Conservation (phyloP, 306 rosid species). For the Notholithocarpus densiflorus region DNA sequence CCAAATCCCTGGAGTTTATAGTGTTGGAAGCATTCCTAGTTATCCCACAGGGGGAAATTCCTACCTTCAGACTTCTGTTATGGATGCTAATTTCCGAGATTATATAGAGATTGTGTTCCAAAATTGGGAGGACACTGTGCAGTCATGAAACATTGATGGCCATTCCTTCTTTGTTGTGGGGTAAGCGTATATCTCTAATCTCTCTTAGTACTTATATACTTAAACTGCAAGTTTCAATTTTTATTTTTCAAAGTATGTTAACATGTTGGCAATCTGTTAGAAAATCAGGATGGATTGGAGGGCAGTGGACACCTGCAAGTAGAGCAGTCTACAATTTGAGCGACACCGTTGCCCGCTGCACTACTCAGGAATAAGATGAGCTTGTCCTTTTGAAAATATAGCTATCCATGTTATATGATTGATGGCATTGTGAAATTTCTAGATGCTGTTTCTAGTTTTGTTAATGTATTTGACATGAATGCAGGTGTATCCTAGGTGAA, state of each 20-base stretch:
- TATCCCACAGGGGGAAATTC: constrained; percentile 61
- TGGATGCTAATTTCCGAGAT: constrained; percentile 73
- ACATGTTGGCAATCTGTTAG: constrained; percentile 17
- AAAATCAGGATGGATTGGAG: constrained; percentile 74
- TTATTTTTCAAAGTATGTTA: neutral
- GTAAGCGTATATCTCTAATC: constrained; percentile 35
- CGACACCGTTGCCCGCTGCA: constrained; percentile 76
- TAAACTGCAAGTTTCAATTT: neutral
- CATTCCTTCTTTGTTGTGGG: constrained; percentile 87
- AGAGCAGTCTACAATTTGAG: constrained; percentile 76
- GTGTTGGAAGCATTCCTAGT: constrained; percentile 69
- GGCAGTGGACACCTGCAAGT: constrained; percentile 85
- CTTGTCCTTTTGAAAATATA: neutral
- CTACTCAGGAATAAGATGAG: constrained; percentile 53
- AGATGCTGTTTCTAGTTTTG: neutral
- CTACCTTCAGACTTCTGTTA: constrained; percentile 81
- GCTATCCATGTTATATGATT: too few relatives aligned
- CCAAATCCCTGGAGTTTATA: constrained; percentile 67
- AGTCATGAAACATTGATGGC: constrained; percentile 93
- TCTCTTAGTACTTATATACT: neutral
- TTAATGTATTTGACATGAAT: neutral
- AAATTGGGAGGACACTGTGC: constrained; percentile 78
- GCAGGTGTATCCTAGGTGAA: constrained; percentile 60
- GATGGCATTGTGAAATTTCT: neutral
- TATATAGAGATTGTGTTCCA: constrained; percentile 89